phyloP scores from a whole-genome alignment of 2,329 filamentous ascomycete species.

The Ophiocordyceps camponoti-saundersi region DNA sequence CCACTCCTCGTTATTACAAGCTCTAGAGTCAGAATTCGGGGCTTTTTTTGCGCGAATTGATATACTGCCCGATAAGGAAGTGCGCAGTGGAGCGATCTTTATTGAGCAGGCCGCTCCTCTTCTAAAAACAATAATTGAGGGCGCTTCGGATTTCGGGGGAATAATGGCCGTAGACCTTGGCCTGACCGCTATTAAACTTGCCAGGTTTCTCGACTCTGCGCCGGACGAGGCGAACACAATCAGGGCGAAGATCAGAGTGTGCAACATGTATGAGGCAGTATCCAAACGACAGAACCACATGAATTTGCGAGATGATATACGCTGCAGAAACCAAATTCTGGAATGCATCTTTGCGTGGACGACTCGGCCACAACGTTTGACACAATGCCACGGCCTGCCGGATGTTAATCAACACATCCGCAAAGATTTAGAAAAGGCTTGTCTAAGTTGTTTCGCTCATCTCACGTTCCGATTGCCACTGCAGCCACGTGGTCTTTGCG shows the following conservation, averaged over 20 bases:
- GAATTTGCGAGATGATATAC: conserved; percentile 51
- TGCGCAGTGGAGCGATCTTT: conserved; percentile 39
- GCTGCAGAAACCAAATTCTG: conserved; percentile 50
- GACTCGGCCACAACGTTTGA: conserved; percentile 37
- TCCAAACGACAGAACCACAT: conserved; percentile 50
- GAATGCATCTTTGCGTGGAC: conserved; percentile 56
- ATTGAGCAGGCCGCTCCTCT: conserved; percentile 50
- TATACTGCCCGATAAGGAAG: conserved; percentile 27
- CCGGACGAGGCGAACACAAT: conserved; percentile 37
- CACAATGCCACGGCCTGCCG: conserved; percentile 21
- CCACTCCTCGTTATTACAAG: conserved; percentile 45
- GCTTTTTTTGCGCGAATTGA: conserved; percentile 40
- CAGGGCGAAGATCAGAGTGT: conserved; percentile 52
- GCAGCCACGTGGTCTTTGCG: conserved; percentile 46
- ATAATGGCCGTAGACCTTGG: conserved; percentile 44
- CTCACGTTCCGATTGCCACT: conserved; percentile 49
- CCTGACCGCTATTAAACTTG: conserved; percentile 45
- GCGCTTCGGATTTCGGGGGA: conserved; percentile 32
- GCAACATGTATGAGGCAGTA: conserved; percentile 48
- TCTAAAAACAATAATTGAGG: conserved; percentile 45
- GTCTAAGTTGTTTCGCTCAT: conserved; percentile 46
- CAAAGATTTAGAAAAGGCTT: conserved; percentile 48
- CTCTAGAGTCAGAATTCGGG: conserved; percentile 48
- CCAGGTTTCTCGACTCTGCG: conserved; percentile 45
- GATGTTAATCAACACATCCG: conserved; percentile 44